Percentiles rank a stretch among this genome's conserved stretches.
These are phyloP conservation scores for Jatropha curcas DNA, from an alignment of 345 rosid genomes.

Conservation along the genomic window DNA sequence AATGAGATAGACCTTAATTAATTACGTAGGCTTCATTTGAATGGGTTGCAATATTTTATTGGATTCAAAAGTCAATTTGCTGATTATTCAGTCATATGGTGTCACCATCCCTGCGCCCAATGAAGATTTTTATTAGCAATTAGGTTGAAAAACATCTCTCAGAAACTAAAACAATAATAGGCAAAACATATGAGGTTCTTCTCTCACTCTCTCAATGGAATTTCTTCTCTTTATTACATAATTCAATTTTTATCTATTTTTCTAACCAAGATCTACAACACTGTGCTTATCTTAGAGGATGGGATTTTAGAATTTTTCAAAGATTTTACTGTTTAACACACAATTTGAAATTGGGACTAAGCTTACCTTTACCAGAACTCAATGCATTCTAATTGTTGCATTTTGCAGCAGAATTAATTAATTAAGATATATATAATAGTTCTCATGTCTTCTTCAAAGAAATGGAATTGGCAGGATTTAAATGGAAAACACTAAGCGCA, in stretches of 20 bases:
- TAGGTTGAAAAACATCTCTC: neutral
- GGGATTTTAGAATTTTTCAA: neutral
- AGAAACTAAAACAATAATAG: neutral
- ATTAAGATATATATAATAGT: neutral
- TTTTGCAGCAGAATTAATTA: no score
- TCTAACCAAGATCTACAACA: neutral
- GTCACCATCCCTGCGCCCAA: neutral
- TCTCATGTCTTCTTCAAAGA: neutral
- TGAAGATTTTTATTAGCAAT: neutral
- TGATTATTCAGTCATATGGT: neutral
- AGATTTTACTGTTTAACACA: neutral
- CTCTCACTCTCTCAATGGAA: neutral
- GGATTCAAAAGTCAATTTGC: neutral
- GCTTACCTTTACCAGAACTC: neutral
- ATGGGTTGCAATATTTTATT: neutral
- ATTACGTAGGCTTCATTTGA: neutral
- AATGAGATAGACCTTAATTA: neutral
- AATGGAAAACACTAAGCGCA: neutral
- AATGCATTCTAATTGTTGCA: neutral
- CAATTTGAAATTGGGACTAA: neutral
- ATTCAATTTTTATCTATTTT: neutral
- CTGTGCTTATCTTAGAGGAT: neutral
- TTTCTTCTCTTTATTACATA: neutral
- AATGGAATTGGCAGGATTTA: neutral
- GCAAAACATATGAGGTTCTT: neutral